Evolutionary conservation across 345 rosid genomes (phyloP), one percentile per base, ranked within the genome.

Genomic region (Murraya koenigii): DNA sequence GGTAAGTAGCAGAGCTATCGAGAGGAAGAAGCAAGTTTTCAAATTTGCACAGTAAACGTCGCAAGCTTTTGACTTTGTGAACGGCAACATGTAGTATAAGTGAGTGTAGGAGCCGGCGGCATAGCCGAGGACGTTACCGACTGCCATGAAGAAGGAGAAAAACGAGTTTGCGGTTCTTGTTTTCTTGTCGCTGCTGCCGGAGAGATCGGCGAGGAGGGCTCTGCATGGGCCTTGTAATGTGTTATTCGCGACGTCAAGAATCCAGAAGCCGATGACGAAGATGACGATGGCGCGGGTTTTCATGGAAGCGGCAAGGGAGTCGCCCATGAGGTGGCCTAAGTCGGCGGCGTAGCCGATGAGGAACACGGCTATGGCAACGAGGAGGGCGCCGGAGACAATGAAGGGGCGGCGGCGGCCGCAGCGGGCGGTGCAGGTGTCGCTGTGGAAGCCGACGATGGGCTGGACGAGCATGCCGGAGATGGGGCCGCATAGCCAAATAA

Each of bases 401-500:
- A 88, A 95, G 9, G 99, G 99, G 3, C 98, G 90, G 25, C 99
- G 98, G 15, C 97, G 94, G 69, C 99, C 98, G 74, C 89, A 89
- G 26, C 88, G 88, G 47, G 90, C 85, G 76, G 89, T 90, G 82
- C 93, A 88, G 30, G 86, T 89, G 84, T 95, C 99, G 56, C 98
- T 93, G 77, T 85, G 81, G 85, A 87, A 93, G 22, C 99, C 99
- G 1, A 91, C 98, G 52, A 90, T 77, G 11, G 99, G 99, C 79
- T 95, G 99, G 28, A 95, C 97, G 3, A 95, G 80, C 78, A 95
- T 82, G 19, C 99, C 98, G 47, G 98, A 93, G 78, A 95, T 54
- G 69, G 98, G 98, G 0, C 98, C 98, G 39, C 97, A 93, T 44
- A 95, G 92, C 99, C 98, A 95, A 41, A 95, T 91, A 84, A 89